Base-by-base conservation (phyloP, 2,329 filamentous ascomycete genomes). In the Beauveria medogensis region DNA sequence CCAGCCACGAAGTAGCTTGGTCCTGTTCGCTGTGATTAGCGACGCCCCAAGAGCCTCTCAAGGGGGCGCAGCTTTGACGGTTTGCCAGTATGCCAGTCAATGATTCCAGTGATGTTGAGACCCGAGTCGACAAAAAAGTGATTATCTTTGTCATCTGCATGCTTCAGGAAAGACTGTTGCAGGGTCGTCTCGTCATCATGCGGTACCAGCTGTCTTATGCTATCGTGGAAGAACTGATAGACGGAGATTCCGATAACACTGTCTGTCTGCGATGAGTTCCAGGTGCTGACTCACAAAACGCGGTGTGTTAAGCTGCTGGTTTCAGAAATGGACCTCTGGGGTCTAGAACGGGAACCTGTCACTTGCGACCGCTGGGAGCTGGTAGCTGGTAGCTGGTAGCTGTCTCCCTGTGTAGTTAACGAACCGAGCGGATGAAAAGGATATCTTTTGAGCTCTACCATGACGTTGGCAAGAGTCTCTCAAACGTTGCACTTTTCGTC, bases 61-160 rank as follows among this genome's bases (percentile, higher is more conserved):
- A 6, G 28, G 30, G 18, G 55, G 55, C 14, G 61, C 44, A 24
- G 55, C 12, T 3, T 44, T 34, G 6, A 57, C 52, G 16, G 58
- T 28, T 18, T 63, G 57, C 57, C 57, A 60, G 52, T 60, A 57
- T 63, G 57, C 57, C 57, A 60, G 52, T 60, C 57, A 26, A 60
- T 57, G 8, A 63, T 51, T 46, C 74, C 74, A 6, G 72, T 77
- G 30, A 80, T 74, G 56, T 76, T 75, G 59, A 68, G 74, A 2
- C 75, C 61, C 3, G 75, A 68, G 60, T 80, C 73, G 2, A 73
- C 71, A 6, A 80, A 65, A 9, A 80, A 68, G 47, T 79, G 75
- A 55, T 78, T 74, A 1, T 74, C 76, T 64, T 78, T 80, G 59
- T 79, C 75, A 55, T 80, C 75, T 5, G 70, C 70, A 63, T 80